A percentile compares a stretch with the other conserved stretches of the same genome.
phyloP scores from a whole-genome alignment of 305 asterid species.

The Fraxinus nigra region DNA sequence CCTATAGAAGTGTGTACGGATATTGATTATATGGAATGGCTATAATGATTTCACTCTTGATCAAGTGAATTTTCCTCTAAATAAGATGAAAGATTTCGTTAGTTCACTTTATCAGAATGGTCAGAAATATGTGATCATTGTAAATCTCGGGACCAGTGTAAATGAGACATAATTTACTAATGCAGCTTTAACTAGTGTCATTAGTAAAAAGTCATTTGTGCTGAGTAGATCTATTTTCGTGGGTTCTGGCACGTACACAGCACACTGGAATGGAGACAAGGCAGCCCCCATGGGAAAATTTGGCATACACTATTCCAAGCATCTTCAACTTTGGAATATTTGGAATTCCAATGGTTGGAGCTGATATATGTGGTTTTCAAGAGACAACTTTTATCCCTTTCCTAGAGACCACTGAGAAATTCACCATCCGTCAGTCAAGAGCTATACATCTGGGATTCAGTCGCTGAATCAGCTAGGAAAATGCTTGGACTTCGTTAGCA shows the following conservation, averaged over 20 bases:
- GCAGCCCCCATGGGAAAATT: conserved; percentile 79
- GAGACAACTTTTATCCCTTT: conserved; percentile 60
- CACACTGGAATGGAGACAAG: conserved; percentile 96
- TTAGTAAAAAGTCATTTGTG: conserved; percentile 72
- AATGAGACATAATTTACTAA: conserved; percentile 67
- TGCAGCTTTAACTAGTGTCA: conserved; percentile 43
- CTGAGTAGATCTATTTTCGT: conserved; percentile 76
- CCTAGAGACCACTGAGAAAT: conserved; percentile 55
- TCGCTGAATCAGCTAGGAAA: conserved; percentile 65
- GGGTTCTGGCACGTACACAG: conserved; percentile 79
- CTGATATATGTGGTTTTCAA: conserved; percentile 81
- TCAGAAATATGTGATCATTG: conserved; percentile 64
- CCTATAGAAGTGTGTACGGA: conserved; percentile 97
- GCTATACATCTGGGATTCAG: conserved; percentile 74
- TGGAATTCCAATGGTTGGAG: conserved; percentile 93
- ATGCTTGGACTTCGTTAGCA: conserved; percentile 75
- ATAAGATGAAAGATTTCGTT: conserved; percentile 53
- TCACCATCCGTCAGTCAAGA: conserved; percentile 46
- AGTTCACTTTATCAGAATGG: conserved; percentile 59
- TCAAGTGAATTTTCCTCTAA: conserved; percentile 61
- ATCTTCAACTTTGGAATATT: conserved; percentile 71
- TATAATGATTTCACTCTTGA: conserved; percentile 88
- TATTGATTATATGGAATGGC: conserved; percentile 81
- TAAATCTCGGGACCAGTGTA: conserved; percentile 77
- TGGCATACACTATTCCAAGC: conserved; percentile 66